These are phyloP conservation scores for Solanum acaule DNA, from an alignment of 257 asterid species.

Conservation along the genomic window DNA sequence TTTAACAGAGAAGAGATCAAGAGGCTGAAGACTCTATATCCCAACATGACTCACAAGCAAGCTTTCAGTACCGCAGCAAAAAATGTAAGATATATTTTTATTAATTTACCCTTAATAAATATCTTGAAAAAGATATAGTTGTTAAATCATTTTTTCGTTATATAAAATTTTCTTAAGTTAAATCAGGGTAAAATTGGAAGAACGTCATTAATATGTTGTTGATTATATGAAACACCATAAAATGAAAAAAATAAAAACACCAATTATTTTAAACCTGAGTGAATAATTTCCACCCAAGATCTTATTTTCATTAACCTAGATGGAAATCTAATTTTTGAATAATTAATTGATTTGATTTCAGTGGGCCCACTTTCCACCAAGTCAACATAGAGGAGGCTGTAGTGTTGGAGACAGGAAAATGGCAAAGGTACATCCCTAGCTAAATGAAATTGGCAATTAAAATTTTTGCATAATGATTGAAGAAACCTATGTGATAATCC, in stretches of 20 bases:
- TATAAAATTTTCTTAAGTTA: no score
- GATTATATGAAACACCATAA: no score
- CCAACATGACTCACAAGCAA: slow-evolving; percentile 75
- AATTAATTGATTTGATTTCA: neutral
- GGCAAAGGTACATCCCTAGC: neutral
- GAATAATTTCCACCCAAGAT: neutral
- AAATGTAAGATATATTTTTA: slow-evolving; percentile 25
- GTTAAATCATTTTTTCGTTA: no score
- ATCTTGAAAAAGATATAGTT: no score
- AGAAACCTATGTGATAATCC: neutral
- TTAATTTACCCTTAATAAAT: no score
- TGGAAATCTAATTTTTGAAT: neutral
- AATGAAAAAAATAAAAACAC: no score
- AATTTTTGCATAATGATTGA: neutral
- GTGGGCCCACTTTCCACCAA: slow-evolving; percentile 74
- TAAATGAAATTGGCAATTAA: neutral
- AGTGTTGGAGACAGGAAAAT: slow-evolving; percentile 20
- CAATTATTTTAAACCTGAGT: no score
- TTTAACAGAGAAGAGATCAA: slow-evolving; percentile 52
- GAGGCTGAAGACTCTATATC: slow-evolving; percentile 59
- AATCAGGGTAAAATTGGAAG: no score
- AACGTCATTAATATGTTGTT: no score
- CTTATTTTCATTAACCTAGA: neutral
- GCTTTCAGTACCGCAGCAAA: slow-evolving; percentile 86
- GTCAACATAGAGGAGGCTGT: slow-evolving; percentile 22